Evolutionary conservation across 1,284 basidiomycete genomes (phyloP), one percentile per base, ranked within the genome.

Genomic region (Phlebopus sp.): DNA sequence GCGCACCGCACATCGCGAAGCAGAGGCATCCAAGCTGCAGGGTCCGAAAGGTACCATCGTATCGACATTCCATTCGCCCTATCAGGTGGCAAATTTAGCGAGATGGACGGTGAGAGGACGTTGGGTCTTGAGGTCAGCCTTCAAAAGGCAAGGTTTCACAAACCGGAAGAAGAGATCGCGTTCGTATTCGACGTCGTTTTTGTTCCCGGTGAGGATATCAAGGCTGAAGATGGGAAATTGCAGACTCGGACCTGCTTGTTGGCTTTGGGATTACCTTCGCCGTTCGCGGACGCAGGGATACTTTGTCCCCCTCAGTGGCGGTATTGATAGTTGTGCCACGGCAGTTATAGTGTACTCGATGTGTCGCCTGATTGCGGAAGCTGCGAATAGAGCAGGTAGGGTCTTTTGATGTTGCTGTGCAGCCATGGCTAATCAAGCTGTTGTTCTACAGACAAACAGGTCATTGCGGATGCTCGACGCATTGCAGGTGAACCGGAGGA

Each of bases 221-320:
- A 27, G 14, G 42, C 19, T 52, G 18, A 32, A 52, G 54, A 35
- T 58, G n/a, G 19, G 32, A n/a, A 43, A 46, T 30, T 36, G 32
- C 56, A 97, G 93, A 2, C 75, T 97, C 2, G 97, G 96, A 5
- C 96, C 96, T 1, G 97, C 96, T 4, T 99, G 96, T 65, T 99
- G 96, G 96, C 77, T 99, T 7, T 99, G 96, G 97, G 97, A 99
- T 68, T 99, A 99, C 62, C 79, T 99, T 34, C 80, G 96, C 21
- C 84, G 96, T 32, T 98, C 96, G 11, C 78, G 92, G 4, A 93
- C 90, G 0, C 92, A 96, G 59, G 96, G 97, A 1, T 99, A 95
- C 72, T 98, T 99, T 64, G 73, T 99, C 21, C 97, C 97, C 1
- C 78, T 99, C 5, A 96, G 92, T 46, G 96, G 97, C n/a, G 97